Conservation (phyloP, 768 basidiomycete genomes). For the Trametopsis cervina region DNA sequence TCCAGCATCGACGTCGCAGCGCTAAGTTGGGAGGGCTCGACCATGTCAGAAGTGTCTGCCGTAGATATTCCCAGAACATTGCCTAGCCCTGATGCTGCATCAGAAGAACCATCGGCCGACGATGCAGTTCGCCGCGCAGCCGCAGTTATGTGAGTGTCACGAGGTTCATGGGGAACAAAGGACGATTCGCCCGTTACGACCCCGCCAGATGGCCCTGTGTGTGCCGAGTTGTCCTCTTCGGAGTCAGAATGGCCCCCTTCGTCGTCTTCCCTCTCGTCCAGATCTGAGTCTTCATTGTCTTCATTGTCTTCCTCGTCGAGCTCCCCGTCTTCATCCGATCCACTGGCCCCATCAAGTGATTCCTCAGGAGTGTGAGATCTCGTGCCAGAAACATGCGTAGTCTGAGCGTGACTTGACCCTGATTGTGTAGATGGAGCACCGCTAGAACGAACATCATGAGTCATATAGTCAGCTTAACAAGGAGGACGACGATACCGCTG, state of each 20-base stretch:
- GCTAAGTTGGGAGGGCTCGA: no score
- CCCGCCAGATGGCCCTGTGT: neutral
- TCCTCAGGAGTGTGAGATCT: neutral
- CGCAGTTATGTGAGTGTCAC: no score
- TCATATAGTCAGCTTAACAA: no score
- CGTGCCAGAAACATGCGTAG: neutral
- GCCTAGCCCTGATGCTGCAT: no score
- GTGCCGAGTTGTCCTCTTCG: neutral
- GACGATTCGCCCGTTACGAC: no score
- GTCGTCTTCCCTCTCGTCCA: neutral
- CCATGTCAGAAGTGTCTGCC: no score
- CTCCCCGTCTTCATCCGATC: neutral
- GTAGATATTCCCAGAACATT: no score
- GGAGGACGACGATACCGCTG: constrained; percentile 2
- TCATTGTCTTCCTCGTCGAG: neutral
- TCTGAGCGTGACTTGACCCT: neutral
- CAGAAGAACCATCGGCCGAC: no score
- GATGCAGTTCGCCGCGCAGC: no score
- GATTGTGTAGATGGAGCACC: neutral
- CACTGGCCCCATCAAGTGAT: no score
- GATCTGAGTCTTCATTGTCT: neutral
- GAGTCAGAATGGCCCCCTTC: neutral
- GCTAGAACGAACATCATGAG: neutral
- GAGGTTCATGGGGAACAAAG: no score
- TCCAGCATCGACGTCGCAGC: no score